These are phyloP conservation scores for Calycina herbarum DNA, from an alignment of 2,329 filamentous ascomycete species.

Conservation along the genomic window DNA sequence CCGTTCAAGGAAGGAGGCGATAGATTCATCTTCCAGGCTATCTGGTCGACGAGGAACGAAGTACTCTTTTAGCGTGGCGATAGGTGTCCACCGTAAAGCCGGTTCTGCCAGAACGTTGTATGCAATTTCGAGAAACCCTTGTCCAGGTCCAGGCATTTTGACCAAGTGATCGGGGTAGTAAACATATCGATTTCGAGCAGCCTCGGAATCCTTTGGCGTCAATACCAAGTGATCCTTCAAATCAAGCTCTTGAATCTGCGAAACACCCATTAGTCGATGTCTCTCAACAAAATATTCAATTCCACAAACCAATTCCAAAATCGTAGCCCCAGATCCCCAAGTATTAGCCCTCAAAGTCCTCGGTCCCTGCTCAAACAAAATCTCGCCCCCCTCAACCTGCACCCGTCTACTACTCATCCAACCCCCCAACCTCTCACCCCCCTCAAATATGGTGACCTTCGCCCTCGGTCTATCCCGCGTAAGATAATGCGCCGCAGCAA, in stretches of 20 bases:
- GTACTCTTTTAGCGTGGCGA: constrained; percentile 33
- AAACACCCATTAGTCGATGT: constrained; percentile 13
- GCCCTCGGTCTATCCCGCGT: constrained; percentile 64
- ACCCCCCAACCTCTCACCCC: constrained; percentile 68
- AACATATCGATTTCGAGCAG: constrained; percentile 69
- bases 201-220: constrained; percentile 50
- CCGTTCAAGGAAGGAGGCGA: constrained; percentile 65
- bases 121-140: constrained; percentile 37
- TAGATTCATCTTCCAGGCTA: constrained; percentile 62
- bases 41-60: constrained; percentile 37
- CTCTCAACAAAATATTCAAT: constrained; percentile 13
- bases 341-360: constrained; percentile 45
- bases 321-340: constrained; percentile 25
- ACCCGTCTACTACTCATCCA: constrained; percentile 75
- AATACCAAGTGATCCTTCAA: constrained; percentile 57
- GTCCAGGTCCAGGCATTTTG: constrained; percentile 51
- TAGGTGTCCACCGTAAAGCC: constrained; percentile 49
- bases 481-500: constrained; percentile 77
- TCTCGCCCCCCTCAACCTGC: constrained; percentile 57
- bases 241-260: constrained; percentile 57
- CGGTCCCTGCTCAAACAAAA: constrained; percentile 83
- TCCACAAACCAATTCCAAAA: constrained; percentile 26
- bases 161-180: constrained; percentile 87
- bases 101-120: constrained; percentile 51
- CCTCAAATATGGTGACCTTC: constrained; percentile 81